A percentile compares a stretch with the other conserved stretches of the same genome.
These are phyloP conservation scores for Craterostigma plantagineum DNA, from an alignment of 257 asterid genomes.

Conservation along the genomic window DNA sequence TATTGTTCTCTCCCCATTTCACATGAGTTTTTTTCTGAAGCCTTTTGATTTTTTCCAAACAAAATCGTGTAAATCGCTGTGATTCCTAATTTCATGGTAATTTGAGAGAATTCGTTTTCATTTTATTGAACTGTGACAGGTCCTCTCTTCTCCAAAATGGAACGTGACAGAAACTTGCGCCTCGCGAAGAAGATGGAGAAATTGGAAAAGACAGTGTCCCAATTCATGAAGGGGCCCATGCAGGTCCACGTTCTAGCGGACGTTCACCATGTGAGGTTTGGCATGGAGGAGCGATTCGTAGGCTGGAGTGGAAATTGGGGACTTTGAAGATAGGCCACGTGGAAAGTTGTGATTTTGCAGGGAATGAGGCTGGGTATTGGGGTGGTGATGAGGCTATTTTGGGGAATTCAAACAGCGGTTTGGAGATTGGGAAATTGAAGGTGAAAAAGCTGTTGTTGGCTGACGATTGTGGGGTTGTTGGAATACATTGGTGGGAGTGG, in stretches of 20 bases:
- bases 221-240: constrained; percentile 40
- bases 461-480: constrained; percentile 23
- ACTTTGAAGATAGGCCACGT: constrained; percentile 60
- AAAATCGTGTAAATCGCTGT: too few species aligned
- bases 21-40: too few species aligned
- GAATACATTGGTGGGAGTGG: constrained; percentile 81
- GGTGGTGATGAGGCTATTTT: constrained; percentile 43
- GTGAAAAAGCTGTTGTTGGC: constrained; percentile 7
- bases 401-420: constrained; percentile 38
- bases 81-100: too few species aligned
- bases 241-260: constrained; percentile 85
- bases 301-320: constrained; percentile 63
- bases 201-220: constrained; percentile 37
- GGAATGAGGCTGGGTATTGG: constrained; percentile 55
- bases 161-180: constrained; percentile 43
- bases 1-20: too few species aligned
- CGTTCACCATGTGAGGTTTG: constrained; percentile 64
- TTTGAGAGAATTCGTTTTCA: too few species aligned
- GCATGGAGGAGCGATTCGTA: constrained; percentile 48
- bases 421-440: constrained; percentile 68
- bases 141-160: constrained; percentile 55
- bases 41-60: too few species aligned
- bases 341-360: constrained; percentile 41
- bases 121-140: not conserved
- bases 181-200: constrained; percentile 70